phyloP scores from a whole-genome alignment of 306 rosid genomes.

The Lathyrus oleraceus region DNA sequence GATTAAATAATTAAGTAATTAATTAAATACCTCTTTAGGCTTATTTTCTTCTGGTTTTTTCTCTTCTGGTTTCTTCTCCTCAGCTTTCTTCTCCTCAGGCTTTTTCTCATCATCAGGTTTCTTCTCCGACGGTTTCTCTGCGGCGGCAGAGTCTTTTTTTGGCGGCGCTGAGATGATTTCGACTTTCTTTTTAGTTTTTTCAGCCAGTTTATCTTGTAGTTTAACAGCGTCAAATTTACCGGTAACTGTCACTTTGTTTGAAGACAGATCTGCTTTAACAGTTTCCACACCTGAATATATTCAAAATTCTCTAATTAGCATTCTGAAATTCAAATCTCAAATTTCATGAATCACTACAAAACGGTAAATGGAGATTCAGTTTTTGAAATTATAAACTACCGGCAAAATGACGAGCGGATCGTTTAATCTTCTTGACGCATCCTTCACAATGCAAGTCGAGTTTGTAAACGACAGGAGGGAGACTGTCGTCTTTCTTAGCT shows the following conservation, averaged over 20 bases:
- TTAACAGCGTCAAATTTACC: constrained; percentile 64
- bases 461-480: constrained; percentile 56
- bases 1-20: neutral
- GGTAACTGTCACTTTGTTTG: constrained; percentile 66
- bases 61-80: constrained; percentile 55
- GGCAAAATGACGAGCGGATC: constrained; percentile 47
- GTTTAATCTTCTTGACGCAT: constrained; percentile 70
- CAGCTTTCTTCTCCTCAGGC: constrained; percentile 37
- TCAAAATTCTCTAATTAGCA: neutral
- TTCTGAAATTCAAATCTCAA: neutral
- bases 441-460: constrained; percentile 90
- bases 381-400: constrained; percentile 42
- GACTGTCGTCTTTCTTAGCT: constrained; percentile 57
- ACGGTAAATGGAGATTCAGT: no score
- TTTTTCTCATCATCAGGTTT: constrained; percentile 67
- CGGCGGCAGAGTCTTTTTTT: constrained; percentile 60
- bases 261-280: constrained; percentile 54
- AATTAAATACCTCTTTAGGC: constrained; percentile 48
- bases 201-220: constrained; percentile 52
- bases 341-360: neutral
- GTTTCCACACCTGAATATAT: constrained; percentile 58
- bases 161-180: constrained; percentile 71
- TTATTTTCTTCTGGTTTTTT: constrained; percentile 62
- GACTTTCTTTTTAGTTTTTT: constrained; percentile 71
- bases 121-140: constrained; percentile 53